phyloP scores from a whole-genome alignment of 2,329 filamentous ascomycete species.

The Ophiocordyceps camponoti-leonardi region DNA sequence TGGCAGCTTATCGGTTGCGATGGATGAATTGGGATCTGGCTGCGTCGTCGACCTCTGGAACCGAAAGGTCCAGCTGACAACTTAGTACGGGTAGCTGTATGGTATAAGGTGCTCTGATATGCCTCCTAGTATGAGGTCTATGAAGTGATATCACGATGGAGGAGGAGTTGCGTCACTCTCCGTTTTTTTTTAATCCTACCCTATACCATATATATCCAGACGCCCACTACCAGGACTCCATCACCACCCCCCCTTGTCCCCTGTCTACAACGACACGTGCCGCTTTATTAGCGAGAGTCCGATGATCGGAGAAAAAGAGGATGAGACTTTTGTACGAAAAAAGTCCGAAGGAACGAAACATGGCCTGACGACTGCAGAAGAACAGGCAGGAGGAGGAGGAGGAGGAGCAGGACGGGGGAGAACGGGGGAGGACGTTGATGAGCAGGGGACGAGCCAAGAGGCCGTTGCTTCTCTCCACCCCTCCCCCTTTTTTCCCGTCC shows the following conservation, averaged over 20 bases:
- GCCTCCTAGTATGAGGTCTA: no score
- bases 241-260: no score
- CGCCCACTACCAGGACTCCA: no score
- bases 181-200: no score
- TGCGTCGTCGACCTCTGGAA: neutral
- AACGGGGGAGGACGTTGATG: no score
- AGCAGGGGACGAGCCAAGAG: neutral
- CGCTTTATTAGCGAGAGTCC: neutral
- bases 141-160: no score
- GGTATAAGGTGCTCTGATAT: neutral
- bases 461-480: neutral
- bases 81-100: neutral
- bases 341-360: neutral
- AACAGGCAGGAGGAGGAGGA: neutral
- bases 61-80: neutral
- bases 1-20: neutral
- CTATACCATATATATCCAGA: no score
- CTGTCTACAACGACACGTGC: no score
- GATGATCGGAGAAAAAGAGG: neutral
- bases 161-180: no score
- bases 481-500: no score
- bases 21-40: neutral
- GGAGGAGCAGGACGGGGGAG: no score
- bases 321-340: neutral
- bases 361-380: constrained; percentile 1